Percentiles rank a stretch among this genome's conserved stretches.
These are phyloP conservation scores for Pleurotus sapidus DNA, from an alignment of 768 basidiomycete genomes.

Conservation along the genomic window DNA sequence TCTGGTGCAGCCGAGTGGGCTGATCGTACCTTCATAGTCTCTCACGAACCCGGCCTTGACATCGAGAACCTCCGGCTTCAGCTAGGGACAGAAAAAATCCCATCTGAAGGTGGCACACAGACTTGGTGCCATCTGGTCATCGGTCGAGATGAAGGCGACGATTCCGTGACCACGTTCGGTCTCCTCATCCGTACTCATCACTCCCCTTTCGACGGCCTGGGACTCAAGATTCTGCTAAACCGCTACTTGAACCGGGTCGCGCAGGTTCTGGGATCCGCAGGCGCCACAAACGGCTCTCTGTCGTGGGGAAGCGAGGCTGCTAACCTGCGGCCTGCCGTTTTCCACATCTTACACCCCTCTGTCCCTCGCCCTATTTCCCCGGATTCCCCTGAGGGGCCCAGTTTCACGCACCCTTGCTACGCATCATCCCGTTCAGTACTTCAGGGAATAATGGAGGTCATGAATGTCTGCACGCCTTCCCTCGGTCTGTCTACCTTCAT, in stretches of 20 bases:
- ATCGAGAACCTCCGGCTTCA: no score
- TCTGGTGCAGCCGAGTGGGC: no score
- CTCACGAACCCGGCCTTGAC: no score
- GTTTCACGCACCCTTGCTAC: slow-evolving; percentile 12
- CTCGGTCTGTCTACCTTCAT: no score
- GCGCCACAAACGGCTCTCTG: background rate
- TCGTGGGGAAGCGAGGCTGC: slow-evolving; percentile 17
- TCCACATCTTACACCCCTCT: slow-evolving; percentile 7
- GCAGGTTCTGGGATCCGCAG: background rate
- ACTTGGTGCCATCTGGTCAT: slow-evolving; percentile 20
- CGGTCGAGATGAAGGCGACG: background rate
- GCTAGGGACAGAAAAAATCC: slow-evolving; percentile 7
- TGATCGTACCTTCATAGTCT: no score
- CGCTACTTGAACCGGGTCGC: slow-evolving; percentile 13
- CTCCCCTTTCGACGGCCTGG: slow-evolving; percentile 20
- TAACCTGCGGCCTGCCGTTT: slow-evolving; percentile 17
- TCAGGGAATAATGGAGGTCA: background rate
- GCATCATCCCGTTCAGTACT: slow-evolving; percentile 12
- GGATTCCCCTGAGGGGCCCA: slow-evolving; percentile 12
- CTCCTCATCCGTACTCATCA: slow-evolving; percentile 21
- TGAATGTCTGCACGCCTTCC: no score
- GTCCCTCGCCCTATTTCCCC: slow-evolving; percentile 14
- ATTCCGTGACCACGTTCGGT: slow-evolving; percentile 11
- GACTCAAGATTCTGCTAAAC: slow-evolving; percentile 17
- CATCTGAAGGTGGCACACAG: slow-evolving; percentile 15